Evolutionary conservation across 78 protist species (phyloP), one percentile per base, ranked within the genome.

Genomic region (Isochrysis galbana): DNA sequence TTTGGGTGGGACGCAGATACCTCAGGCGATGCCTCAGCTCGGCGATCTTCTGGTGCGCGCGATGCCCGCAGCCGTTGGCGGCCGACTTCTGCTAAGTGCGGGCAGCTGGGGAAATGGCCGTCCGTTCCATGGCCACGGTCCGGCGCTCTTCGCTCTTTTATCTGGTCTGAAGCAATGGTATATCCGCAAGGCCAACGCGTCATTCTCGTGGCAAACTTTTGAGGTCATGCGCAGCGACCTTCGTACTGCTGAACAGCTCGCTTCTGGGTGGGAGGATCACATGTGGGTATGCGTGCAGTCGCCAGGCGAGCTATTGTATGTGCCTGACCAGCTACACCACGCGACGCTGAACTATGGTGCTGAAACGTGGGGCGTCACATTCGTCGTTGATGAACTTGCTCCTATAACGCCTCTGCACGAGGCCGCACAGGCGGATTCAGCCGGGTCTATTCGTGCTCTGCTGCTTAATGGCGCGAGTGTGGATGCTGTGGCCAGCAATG

Each of bases 91-190:
- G 32, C 80, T 70, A 17, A 14, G 29, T 19, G 80, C 80, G 42
- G 80, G 80, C 34, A 17, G 41, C 80, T 70, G 80, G 80, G 80
- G 29, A 21, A 70, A 70, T 41, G 80, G 80, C 34, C 80, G 80
- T 23, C 80, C 80, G 10, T 70, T 70, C 45, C 80, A 70, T 17
- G 41, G 1, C 44, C 80, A 70, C 39, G 80, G 80, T 19, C 80
- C 80, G n/a, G 80, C 80, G 41, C 80, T 70, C 80, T 70, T 70
- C 41, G 80, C 80, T 2, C 80, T 70, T 19, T 17, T 34, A 19
- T 11, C 29, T 4, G 80, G 80, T 41, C 44, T 17, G 32, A 70
- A 70, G 80, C 80, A 21, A 17, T 70, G 80, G 80, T 17, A 36
- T 41, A 41, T 70, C 10, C 80, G 80, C 39, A 36, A 41, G 41